Evolutionary conservation across 495 filamentous ascomycete genomes (phyloP).

Genomic region (Hypoxylon subgilvum): DNA sequence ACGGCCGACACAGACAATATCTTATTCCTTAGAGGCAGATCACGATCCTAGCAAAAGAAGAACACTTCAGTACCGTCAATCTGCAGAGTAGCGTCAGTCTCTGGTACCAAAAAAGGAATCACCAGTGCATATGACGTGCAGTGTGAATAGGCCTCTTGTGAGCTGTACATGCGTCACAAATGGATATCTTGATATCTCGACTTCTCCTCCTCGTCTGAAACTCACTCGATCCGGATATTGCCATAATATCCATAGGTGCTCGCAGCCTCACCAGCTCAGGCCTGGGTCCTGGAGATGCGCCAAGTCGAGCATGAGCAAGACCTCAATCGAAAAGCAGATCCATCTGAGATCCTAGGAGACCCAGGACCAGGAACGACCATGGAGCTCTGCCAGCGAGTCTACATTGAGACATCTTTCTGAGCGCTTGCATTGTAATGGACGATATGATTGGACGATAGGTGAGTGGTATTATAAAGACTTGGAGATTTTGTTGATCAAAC

Average conservation of each 20-base stretch:
- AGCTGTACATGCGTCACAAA: conserved; percentile 4
- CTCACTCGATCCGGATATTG: conserved; percentile 5
- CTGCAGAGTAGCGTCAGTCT: not conserved
- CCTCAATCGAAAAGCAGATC: not conserved
- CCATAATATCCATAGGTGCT: not conserved
- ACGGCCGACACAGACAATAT: no score
- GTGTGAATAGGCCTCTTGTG: not conserved
- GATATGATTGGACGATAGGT: conserved; percentile 18
- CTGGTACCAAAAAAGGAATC: not conserved
- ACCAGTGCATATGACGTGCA: not conserved
- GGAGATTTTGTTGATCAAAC: conserved; percentile 11
- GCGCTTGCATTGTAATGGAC: not conserved
- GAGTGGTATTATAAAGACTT: not conserved
- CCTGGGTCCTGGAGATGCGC: not conserved
- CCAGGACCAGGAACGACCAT: conserved; percentile 2
- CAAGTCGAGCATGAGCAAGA: not conserved
- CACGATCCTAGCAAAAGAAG: not conserved
- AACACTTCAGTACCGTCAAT: not conserved
- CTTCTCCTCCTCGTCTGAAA: conserved; percentile 9
- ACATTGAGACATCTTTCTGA: conserved; percentile 8
- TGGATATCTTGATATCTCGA: conserved; percentile 7
- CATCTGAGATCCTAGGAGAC: not conserved
- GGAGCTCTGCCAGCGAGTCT: not conserved
- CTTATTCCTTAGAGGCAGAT: no score
- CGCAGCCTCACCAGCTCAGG: not conserved